Evolutionary conservation across 2,329 filamentous ascomycete species (phyloP), one percentile per base, ranked within the genome.

Genomic region (Trichoderma sp.): DNA sequence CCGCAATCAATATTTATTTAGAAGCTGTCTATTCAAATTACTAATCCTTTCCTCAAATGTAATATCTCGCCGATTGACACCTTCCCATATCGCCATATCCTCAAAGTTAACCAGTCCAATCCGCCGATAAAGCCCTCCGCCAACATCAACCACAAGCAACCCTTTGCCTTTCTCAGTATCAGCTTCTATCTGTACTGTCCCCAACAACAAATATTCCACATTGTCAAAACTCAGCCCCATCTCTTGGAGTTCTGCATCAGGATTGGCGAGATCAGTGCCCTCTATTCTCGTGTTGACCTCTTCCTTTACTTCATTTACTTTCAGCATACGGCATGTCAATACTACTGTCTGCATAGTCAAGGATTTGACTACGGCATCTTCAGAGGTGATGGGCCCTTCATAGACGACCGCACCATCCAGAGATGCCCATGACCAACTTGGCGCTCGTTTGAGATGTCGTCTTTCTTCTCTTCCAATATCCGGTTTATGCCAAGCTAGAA

Each of bases 341-440:
- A 58, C 65, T 2, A 7, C 53, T 43, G 34, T n/a, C 21, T 56
- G 26, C 5, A 68, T 21, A 30, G 65, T 68, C 18, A 60, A 36
- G 2, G 12, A 58, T 7, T 11, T 47, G 34, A 68, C 24, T 21
- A 4, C 18, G 3, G 65, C 53, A 43, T 68, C 65, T 56, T 68
- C 34, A 15, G 51, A 12, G 18, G 32, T 32, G 18, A 68, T 5
- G 3, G 53, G 12, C 9, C 18, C 51, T 24, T 68, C 34, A 21
- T 68, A 68, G 26, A 2, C 12, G n/a, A 68, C 15, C 53, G 11
- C 34, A 15, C 65, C 53, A 30, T 68, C 56, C 2, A 68, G 7
- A 47, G 65, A 68, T 6, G 65, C 65, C 65, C 65, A 68, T 24
- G 65, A 68, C 65, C 65, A 68, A 15, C 65, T 68, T 6, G 65